Evolutionary conservation across 2,329 filamentous ascomycete genomes (phyloP), one percentile per base, ranked within the genome.

Genomic region (Diplodia intermedia): DNA sequence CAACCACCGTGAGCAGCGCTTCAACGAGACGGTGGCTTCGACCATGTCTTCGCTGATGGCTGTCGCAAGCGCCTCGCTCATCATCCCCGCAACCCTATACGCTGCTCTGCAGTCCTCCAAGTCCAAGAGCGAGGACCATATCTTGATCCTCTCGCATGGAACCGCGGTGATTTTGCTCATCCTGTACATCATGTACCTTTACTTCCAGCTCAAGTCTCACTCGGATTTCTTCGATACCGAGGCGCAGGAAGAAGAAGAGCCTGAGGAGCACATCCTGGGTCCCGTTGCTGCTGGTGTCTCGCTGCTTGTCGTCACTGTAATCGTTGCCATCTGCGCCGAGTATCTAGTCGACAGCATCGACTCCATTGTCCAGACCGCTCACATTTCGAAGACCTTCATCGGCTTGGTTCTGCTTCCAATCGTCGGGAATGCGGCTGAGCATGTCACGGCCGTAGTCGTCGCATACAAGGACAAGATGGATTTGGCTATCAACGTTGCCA

Each of bases 11-110:
- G 80, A 84, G 74, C 79, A 80, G 74, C 74, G 66, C 40, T 95
- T 94, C 79, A 91, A 92, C 71, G 84, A 86, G 11, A 92, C 90
- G 6, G 91, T 91, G 62, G 92, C 92, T 47, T 91, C 91, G 72
- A 94, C 92, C 50, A 93, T 88, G 86, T 87, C 86, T 0, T 88
- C 84, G 5, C 79, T 87, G 63, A 86, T 87, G 84, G 84, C 84
- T 29, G 85, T 87, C 69, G 82, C 85, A 31, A 82, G 82, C 38
- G 84, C 84, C 11, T 86, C 82, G 29, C 77, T 85, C 38, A 85
- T 85, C 77, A 85, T 85, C 69, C 83, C 83, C 9, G 83, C 83
- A 3, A 85, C 83, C 20, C 82, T 85, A 47, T 85, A 84, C 73
- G 82, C 83, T 14, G 80, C 80, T 14, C 78, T 85, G 53, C 69